These are phyloP conservation scores for Trichosporon sp. DNA, from an alignment of 1,284 basidiomycete species.

Conservation along the genomic window DNA sequence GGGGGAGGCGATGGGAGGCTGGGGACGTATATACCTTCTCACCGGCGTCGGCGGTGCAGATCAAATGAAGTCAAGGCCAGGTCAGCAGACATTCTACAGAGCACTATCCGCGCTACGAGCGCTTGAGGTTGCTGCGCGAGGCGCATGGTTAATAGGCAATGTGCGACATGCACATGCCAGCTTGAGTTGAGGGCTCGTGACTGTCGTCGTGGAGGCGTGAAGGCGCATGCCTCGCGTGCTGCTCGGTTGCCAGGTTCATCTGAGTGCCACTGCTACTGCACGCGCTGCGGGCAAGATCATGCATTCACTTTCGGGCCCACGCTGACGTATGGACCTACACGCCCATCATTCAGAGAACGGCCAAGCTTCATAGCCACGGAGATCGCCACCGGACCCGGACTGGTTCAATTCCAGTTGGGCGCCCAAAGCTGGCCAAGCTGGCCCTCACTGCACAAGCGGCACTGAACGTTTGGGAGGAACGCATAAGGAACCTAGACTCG, in stretches of 20 bases:
- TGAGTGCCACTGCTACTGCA: not conserved
- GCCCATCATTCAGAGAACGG: not conserved
- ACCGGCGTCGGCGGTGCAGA: no score
- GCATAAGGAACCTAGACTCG: not conserved
- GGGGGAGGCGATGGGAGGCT: not conserved
- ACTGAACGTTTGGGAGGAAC: not conserved
- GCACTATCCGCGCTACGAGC: not conserved
- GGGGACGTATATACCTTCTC: not conserved
- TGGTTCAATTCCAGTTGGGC: not conserved
- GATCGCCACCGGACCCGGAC: not conserved
- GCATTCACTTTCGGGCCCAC: not conserved
- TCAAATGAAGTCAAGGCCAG: not conserved
- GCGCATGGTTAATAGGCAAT: not conserved
- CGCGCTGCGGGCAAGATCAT: no score
- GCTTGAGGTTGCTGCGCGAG: not conserved
- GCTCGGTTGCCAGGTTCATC: conserved; percentile 13
- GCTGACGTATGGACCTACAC: not conserved
- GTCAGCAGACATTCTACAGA: not conserved
- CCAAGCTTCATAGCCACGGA: not conserved
- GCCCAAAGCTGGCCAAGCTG: not conserved
- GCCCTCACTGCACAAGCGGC: not conserved
- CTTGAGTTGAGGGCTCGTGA: not conserved
- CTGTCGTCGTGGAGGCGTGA: not conserved
- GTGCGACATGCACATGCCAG: conserved; percentile 3
- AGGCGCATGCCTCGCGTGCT: not conserved